Percentiles rank a stretch among this genome's conserved stretches.
Conservation (phyloP, 2,329 filamentous ascomycete genomes). For the Triangularia setosa region DNA sequence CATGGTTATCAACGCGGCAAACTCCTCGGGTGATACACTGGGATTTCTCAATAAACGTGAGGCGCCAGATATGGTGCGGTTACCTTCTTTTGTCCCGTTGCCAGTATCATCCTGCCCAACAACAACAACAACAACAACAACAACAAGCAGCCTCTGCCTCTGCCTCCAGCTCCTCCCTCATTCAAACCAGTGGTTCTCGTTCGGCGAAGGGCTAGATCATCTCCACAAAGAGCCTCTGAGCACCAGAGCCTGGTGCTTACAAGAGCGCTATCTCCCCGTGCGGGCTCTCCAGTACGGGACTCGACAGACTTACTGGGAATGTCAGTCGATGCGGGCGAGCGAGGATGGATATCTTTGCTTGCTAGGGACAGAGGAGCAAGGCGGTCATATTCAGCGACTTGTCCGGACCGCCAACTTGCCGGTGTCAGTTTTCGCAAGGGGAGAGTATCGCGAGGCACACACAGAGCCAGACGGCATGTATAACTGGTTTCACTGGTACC, state of each 20-base stretch:
- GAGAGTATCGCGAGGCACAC: not conserved
- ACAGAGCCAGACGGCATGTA: not conserved
- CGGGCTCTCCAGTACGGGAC: conserved; percentile 21
- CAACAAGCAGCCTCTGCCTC: too few species aligned
- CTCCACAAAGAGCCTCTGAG: conserved; percentile 17
- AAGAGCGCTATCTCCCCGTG: conserved; percentile 21
- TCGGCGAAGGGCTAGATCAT: not conserved
- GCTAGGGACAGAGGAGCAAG: not conserved
- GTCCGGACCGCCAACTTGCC: conserved; percentile 8
- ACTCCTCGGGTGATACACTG: conserved; percentile 2
- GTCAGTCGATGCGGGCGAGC: conserved; percentile 16
- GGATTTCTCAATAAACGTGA: conserved; percentile 12
- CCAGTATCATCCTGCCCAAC: not conserved
- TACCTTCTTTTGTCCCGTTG: not conserved
- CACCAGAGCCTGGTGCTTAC: conserved; percentile 24
- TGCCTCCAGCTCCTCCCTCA: conserved; percentile 13
- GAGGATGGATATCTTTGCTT: conserved; percentile 20
- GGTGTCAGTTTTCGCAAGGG: conserved; percentile 14
- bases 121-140: not conserved
- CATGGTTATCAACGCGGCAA: conserved; percentile 24
- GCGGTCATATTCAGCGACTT: conserved; percentile 12
- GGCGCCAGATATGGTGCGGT: not conserved
- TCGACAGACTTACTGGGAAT: conserved; percentile 25
- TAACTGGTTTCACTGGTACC: conserved; percentile 22
- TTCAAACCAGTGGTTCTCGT: too few species aligned